A percentile compares a stretch with the other conserved stretches of the same genome.
phyloP scores from a whole-genome alignment of 495 filamentous ascomycete species.

The Lophiotrema nucula region DNA sequence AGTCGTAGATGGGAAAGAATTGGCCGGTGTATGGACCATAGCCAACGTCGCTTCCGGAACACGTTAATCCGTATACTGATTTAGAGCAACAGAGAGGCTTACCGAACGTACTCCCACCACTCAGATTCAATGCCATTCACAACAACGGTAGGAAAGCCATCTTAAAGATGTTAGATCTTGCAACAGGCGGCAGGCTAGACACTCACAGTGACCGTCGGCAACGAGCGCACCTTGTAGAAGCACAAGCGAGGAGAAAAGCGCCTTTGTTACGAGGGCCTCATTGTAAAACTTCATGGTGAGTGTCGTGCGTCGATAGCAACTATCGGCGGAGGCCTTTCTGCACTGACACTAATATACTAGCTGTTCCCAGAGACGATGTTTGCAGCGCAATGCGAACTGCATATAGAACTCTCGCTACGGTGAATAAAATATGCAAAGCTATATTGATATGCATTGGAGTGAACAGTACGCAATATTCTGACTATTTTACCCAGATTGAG shows the following conservation, averaged over 20 bases:
- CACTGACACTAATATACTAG: too few relatives aligned
- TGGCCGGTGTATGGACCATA: not conserved
- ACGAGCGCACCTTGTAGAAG: not conserved
- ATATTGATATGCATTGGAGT: too few relatives aligned
- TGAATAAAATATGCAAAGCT: too few relatives aligned
- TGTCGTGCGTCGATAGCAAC: too few relatives aligned
- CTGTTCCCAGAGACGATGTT: too few relatives aligned
- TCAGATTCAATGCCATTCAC: conserved; percentile 2
- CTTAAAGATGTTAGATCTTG: not conserved
- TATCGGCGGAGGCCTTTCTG: too few relatives aligned
- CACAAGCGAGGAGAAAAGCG: not conserved
- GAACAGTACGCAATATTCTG: too few relatives aligned
- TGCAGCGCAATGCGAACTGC: too few relatives aligned
- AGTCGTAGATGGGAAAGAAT: not conserved
- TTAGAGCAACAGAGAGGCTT: not conserved
- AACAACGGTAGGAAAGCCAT: conserved; percentile 11
- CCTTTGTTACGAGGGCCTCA: not conserved
- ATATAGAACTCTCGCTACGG: too few relatives aligned
- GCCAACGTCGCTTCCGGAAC: too few relatives aligned
- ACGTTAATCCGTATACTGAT: too few relatives aligned
- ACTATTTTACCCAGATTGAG: too few relatives aligned
- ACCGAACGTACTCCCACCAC: conserved; percentile 12
- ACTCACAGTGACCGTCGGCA: conserved; percentile 9
- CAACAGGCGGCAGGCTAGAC: not conserved
- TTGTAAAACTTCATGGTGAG: conserved; percentile 3